These are phyloP conservation scores for Ricinus communis DNA, from an alignment of 345 rosid species.

Conservation along the genomic window DNA sequence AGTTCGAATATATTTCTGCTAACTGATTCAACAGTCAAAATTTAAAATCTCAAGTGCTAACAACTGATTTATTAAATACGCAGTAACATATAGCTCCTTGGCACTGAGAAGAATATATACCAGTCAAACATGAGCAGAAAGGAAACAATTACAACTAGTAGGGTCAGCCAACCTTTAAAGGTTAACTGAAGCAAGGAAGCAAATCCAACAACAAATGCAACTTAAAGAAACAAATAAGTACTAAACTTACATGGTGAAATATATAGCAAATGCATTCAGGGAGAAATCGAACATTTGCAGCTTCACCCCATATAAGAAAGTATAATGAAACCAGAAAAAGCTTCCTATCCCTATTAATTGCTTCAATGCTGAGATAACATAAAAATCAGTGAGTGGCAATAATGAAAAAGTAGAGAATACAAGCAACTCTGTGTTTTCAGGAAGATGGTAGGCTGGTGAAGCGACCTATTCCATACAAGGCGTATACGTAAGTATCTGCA, in stretches of 20 bases:
- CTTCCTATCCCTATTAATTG: slow-evolving; percentile 85
- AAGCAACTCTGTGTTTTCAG: slow-evolving; percentile 1
- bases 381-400: not conserved
- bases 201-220: not conserved
- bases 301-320: slow-evolving; percentile 98
- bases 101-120: not conserved
- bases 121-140: not conserved
- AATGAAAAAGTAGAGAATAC: slow-evolving; percentile 5
- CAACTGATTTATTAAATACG: not conserved
- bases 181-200: not conserved
- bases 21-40: not conserved
- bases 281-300: slow-evolving; percentile 97
- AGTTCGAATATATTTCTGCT: not conserved
- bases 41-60: not conserved
- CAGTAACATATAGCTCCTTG: not conserved
- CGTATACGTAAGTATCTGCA: slow-evolving; percentile 88
- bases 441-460: slow-evolving; percentile 21
- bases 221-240: not conserved
- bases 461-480: slow-evolving; percentile 76
- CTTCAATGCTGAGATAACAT: slow-evolving; percentile 59
- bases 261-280: slow-evolving; percentile 97
- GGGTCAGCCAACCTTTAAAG: not conserved
- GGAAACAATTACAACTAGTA: not conserved
- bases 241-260: slow-evolving; percentile 79
- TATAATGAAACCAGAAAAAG: slow-evolving; percentile 88